A percentile compares a stretch with the other conserved stretches of the same genome.
phyloP scores from a whole-genome alignment of 2,329 filamentous ascomycete genomes.

The Botrytis tulipae region DNA sequence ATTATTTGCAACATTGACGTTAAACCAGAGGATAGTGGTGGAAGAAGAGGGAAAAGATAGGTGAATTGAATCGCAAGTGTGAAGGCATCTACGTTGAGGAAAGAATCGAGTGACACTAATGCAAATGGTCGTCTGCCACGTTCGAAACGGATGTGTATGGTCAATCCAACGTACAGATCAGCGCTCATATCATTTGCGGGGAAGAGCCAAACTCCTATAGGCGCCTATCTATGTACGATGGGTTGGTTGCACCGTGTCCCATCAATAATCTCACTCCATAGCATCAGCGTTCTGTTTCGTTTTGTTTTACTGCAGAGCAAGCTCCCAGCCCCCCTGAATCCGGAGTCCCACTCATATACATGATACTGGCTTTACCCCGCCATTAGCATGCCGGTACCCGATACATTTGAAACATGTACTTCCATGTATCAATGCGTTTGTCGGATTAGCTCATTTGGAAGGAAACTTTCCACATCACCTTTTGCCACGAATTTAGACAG shows the following conservation, averaged over 20 bases:
- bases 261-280: not conserved
- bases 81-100: not conserved
- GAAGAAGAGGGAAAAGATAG: not conserved
- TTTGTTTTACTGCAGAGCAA: conserved; percentile 2
- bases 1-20: not conserved
- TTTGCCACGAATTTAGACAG: not conserved
- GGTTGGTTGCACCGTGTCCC: not conserved
- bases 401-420: conserved; percentile 10
- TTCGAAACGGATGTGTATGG: not conserved
- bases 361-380: conserved; percentile 14
- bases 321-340: not conserved
- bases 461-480: not conserved
- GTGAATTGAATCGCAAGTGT: conserved; percentile 6
- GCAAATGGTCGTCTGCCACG: conserved; percentile 20
- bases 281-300: not conserved
- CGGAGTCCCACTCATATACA: conserved; percentile 2
- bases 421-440: not conserved
- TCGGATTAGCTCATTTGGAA: conserved; percentile 5
- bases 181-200: conserved; percentile 16
- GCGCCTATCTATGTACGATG: conserved; percentile 13
- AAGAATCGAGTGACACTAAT: not conserved
- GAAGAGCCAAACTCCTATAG: not conserved
- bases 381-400: conserved; percentile 10
- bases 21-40: not conserved
- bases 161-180: conserved; percentile 15